Percentiles rank a stretch among this genome's conserved stretches.
These are phyloP conservation scores for Ogataea angusta DNA, from an alignment of 805 yeast species.

Conservation along the genomic window DNA sequence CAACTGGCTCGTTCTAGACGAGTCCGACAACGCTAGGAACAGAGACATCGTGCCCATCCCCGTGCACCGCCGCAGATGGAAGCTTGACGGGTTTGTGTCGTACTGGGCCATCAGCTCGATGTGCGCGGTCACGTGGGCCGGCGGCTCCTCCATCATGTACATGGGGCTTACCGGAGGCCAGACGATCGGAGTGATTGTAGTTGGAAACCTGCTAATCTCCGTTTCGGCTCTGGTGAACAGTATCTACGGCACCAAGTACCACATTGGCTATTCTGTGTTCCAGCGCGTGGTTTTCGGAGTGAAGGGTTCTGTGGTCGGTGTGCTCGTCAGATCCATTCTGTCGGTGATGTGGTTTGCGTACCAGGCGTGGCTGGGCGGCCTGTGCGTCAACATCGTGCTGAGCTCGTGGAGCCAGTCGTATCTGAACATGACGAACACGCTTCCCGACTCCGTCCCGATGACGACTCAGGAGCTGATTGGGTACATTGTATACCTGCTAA, in stretches of 20 bases:
- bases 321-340: slow-evolving; percentile 40
- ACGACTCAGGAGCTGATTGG: slow-evolving; percentile 41
- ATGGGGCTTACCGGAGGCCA: slow-evolving; percentile 46
- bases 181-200: slow-evolving; percentile 41
- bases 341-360: slow-evolving; percentile 46
- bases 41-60: slow-evolving; percentile 38
- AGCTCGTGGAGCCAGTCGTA: slow-evolving; percentile 38
- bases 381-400: slow-evolving; percentile 38
- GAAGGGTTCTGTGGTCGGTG: slow-evolving; percentile 42
- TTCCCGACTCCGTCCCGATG: slow-evolving; percentile 39
- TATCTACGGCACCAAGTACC: slow-evolving; percentile 47
- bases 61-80: slow-evolving; percentile 37
- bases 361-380: slow-evolving; percentile 47
- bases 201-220: slow-evolving; percentile 47
- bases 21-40: slow-evolving; percentile 6
- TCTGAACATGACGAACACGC: slow-evolving; percentile 38
- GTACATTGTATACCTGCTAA: slow-evolving; percentile 41
- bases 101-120: slow-evolving; percentile 34
- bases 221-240: slow-evolving; percentile 44
- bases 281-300: slow-evolving; percentile 46
- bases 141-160: slow-evolving; percentile 39
- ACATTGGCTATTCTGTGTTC: slow-evolving; percentile 47
- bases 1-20: slow-evolving; percentile 1
- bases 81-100: slow-evolving; percentile 19
- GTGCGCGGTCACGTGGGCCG: slow-evolving; percentile 28